Percentiles rank a stretch among this genome's conserved stretches.
Conservation (phyloP, 2,329 filamentous ascomycete species). For the Diaporthe caulivora region DNA sequence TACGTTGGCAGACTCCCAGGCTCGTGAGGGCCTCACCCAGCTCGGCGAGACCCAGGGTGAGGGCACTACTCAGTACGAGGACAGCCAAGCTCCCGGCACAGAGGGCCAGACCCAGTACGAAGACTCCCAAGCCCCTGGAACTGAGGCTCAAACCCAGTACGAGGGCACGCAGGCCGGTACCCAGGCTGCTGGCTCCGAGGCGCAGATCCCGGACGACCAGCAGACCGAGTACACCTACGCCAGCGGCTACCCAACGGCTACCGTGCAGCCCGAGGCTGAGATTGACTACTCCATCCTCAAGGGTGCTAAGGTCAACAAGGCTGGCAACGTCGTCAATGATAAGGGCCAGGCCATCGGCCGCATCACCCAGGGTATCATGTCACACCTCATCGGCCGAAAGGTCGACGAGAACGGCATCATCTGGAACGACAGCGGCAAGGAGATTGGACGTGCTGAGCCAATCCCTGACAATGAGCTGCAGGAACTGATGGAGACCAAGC, state of each 20-base stretch:
- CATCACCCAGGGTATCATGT: constrained; percentile 72
- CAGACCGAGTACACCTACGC: constrained; percentile 34
- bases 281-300: constrained; percentile 64
- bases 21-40: constrained; percentile 8
- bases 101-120: constrained; percentile 28
- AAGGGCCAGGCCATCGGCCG: constrained; percentile 69
- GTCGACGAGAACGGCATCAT: constrained; percentile 76
- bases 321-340: constrained; percentile 68
- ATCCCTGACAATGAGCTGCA: constrained; percentile 68
- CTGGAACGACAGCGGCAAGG: constrained; percentile 77
- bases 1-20: background rate
- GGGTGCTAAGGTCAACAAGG: constrained; percentile 69
- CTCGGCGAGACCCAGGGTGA: background rate
- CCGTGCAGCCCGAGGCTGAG: constrained; percentile 48
- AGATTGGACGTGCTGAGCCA: constrained; percentile 76
- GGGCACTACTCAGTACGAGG: constrained; percentile 30
- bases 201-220: constrained; percentile 42
- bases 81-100: constrained; percentile 26
- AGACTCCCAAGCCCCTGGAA: constrained; percentile 17
- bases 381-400: constrained; percentile 73
- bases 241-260: constrained; percentile 35
- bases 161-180: constrained; percentile 34
- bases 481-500: constrained; percentile 58
- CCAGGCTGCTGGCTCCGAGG: constrained; percentile 39
- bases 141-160: constrained; percentile 31